Evolutionary conservation across 306 rosid species (phyloP).

Genomic region (Dryas drummondii): DNA sequence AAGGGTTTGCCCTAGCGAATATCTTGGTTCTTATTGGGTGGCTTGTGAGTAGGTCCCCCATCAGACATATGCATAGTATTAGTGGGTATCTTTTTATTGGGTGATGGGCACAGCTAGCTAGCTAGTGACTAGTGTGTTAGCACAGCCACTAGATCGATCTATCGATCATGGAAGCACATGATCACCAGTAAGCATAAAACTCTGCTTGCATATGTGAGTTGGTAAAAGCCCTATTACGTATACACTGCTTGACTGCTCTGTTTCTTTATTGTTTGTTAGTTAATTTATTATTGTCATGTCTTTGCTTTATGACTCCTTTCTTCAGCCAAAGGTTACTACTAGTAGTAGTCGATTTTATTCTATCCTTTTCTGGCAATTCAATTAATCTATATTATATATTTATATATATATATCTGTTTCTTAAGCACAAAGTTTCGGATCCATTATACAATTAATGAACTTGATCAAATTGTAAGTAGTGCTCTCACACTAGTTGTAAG

Average conservation of each 20-base stretch:
- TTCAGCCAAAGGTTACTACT: too few species aligned
- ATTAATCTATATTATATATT: too few species aligned
- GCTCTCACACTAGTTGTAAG: too few species aligned
- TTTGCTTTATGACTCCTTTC: too few species aligned
- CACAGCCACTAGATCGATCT: conserved; percentile 33
- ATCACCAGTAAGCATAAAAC: conserved; percentile 5
- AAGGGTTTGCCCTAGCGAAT: conserved; percentile 43
- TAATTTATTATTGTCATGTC: too few species aligned
- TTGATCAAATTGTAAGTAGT: too few species aligned
- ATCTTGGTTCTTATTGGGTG: conserved; percentile 46
- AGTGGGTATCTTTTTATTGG: conserved; percentile 54
- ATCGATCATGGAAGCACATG: conserved; percentile 73
- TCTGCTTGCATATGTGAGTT: too few species aligned
- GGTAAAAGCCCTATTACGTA: conserved; percentile 25
- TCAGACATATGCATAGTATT: conserved; percentile 22
- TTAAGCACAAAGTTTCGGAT: not conserved
- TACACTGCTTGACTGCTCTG: conserved; percentile 12
- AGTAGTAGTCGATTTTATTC: too few species aligned
- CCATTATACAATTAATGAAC: not conserved
- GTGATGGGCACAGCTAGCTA: conserved; percentile 45
- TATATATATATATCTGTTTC: not conserved
- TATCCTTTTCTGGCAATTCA: too few species aligned
- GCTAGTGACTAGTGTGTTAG: not conserved
- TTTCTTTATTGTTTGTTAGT: not conserved
- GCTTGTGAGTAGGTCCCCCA: conserved; percentile 58